Conservation (phyloP, 2,329 filamentous ascomycete species). For the Hirsutella rhossiliensis region DNA sequence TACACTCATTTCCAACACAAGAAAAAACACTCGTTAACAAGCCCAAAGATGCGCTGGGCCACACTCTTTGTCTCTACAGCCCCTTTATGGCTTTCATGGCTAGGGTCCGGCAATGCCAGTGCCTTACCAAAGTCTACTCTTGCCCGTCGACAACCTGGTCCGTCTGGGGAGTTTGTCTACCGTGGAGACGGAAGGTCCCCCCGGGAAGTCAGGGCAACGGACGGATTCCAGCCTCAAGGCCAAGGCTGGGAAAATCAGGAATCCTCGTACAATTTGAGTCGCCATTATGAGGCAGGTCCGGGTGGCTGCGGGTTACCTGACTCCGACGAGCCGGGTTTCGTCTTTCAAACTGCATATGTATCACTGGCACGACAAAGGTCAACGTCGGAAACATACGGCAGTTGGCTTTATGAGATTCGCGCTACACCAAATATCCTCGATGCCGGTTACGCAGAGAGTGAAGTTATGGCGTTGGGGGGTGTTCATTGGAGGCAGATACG, state of each 20-base stretch:
- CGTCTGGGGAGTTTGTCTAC: conserved; percentile 1
- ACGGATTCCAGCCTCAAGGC: conserved; percentile 3
- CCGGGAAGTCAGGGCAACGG: neutral
- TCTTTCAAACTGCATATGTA: conserved; percentile 1
- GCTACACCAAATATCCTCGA: conserved; percentile 4
- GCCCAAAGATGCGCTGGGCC: neutral
- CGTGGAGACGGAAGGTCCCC: conserved; percentile 4
- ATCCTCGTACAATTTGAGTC: neutral
- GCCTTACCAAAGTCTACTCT: neutral
- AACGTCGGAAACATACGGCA: neutral
- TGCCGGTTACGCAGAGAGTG: conserved; percentile 1
- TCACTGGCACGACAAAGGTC: neutral
- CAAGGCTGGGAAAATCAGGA: conserved; percentile 1
- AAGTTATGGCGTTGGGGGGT: conserved; percentile 3
- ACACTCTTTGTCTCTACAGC: neutral
- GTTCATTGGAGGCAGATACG: conserved; percentile 3
- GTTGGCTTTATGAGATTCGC: conserved; percentile 5
- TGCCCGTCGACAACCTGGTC: too few relatives aligned
- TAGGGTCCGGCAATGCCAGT: neutral
- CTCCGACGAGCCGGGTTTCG: neutral
- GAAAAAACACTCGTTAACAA: too few relatives aligned
- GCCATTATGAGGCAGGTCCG: conserved; percentile 1
- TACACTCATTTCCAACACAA: neutral
- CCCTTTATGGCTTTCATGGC: neutral
- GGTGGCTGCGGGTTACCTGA: conserved; percentile 1